Percentiles rank a stretch among this genome's conserved stretches.
Evolutionary conservation across 108 stramenopile species (phyloP).

Genomic region (Epipyxis sp.): DNA sequence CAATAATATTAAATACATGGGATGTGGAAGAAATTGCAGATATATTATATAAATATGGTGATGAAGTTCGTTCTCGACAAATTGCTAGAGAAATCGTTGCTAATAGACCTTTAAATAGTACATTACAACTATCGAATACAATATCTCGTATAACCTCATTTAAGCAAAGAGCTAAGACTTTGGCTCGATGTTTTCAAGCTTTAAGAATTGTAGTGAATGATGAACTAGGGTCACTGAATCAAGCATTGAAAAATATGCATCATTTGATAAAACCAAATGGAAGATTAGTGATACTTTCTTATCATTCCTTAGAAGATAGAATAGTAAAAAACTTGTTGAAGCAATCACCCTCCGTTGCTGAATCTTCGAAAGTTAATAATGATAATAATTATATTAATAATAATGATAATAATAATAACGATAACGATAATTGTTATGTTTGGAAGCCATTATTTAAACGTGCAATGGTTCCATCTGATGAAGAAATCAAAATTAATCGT

Average conservation of each 20-base stretch:
- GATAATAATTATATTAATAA: neutral
- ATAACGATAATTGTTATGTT: neutral
- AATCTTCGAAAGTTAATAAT: neutral
- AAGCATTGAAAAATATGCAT: constrained; percentile 30
- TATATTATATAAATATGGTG: constrained; percentile 71
- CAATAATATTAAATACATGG: constrained; percentile 80
- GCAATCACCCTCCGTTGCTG: neutral
- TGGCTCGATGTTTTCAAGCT: constrained; percentile 78
- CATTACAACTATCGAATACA: constrained; percentile 68
- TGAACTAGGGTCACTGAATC: constrained; percentile 54
- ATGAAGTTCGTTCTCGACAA: constrained; percentile 69
- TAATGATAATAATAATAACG: neutral
- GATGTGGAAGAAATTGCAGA: constrained; percentile 64
- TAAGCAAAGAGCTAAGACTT: constrained; percentile 66
- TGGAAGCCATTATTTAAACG: neutral
- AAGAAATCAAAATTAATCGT: constrained; percentile 24
- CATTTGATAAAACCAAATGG: constrained; percentile 38
- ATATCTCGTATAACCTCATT: constrained; percentile 69
- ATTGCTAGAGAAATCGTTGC: constrained; percentile 70
- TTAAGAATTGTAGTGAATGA: constrained; percentile 84
- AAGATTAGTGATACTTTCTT: constrained; percentile 73
- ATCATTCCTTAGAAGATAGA: constrained; percentile 88
- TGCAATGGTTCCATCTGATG: neutral
- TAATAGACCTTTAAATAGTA: constrained; percentile 68
- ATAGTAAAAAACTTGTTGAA: constrained; percentile 58